Conservation (phyloP, 768 basidiomycete species). For the Kwoniella botswanensis region DNA sequence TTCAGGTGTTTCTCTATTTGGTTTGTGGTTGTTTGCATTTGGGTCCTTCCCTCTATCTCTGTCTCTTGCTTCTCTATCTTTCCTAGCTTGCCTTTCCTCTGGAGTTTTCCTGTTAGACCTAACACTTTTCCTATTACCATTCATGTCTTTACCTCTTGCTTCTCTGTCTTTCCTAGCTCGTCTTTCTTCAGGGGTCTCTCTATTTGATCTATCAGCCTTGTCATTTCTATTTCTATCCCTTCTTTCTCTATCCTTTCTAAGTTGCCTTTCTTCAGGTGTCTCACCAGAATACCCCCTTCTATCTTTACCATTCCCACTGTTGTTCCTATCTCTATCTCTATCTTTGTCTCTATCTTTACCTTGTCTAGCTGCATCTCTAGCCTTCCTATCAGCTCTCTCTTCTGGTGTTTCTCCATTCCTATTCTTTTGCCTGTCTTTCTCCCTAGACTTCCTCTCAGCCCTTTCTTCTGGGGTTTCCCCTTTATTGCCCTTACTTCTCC, state of each 20-base stretch:
- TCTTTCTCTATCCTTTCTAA: conserved; percentile 7
- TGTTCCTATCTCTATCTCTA: conserved; percentile 5
- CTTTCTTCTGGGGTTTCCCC: too few relatives aligned
- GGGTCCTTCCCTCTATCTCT: neutral
- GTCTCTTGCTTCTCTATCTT: neutral
- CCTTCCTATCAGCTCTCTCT: conserved; percentile 2
- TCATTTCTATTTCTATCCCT: conserved; percentile 10
- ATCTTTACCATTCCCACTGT: conserved; percentile 1
- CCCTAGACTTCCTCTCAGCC: neutral
- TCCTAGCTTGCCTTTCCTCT: conserved; percentile 8
- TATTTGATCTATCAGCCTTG: conserved; percentile 4
- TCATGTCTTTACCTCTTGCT: neutral
- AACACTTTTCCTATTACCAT: neutral
- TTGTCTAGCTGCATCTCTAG: conserved; percentile 14
- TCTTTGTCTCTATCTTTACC: conserved; percentile 12
- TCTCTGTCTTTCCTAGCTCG: conserved; percentile 5
- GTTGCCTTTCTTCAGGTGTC: conserved; percentile 13
- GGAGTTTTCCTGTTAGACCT: conserved; percentile 6
- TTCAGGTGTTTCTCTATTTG: conserved; percentile 2
- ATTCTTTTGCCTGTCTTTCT: conserved; percentile 16
- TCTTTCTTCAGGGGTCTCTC: neutral
- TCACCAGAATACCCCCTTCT: neutral
- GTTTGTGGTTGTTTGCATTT: neutral
- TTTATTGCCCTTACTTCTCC: neutral
- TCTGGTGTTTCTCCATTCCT: neutral